Conservation (phyloP, 2,329 filamentous ascomycete genomes). For the Aspergillus ochraceoroseus region DNA sequence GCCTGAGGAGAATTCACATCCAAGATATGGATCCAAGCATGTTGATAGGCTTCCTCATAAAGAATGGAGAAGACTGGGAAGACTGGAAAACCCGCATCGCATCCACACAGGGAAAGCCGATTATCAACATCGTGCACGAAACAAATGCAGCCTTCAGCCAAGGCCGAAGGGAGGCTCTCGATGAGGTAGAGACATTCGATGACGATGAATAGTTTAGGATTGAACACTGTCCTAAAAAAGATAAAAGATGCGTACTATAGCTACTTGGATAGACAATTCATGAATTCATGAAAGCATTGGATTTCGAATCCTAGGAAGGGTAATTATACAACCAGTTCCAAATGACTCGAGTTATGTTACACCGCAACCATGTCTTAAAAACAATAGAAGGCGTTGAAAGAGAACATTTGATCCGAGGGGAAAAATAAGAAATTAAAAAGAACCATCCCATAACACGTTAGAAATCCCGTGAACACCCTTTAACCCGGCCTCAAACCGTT, state of each 20-base stretch:
- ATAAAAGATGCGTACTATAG: too few species aligned
- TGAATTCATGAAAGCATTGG: slow-evolving; percentile 18
- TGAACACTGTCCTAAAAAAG: too few species aligned
- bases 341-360: slow-evolving; percentile 45
- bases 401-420: slow-evolving; percentile 38
- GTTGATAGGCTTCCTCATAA: slow-evolving; percentile 89
- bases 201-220: slow-evolving; percentile 55
- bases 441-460: slow-evolving; percentile 49
- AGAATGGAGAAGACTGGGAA: slow-evolving; percentile 74
- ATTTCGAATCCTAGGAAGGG: slow-evolving; percentile 37
- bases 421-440: slow-evolving; percentile 32
- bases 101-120: slow-evolving; percentile 71
- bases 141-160: slow-evolving; percentile 50
- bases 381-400: slow-evolving; percentile 31
- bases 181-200: slow-evolving; percentile 85
- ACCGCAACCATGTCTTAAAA: slow-evolving; percentile 42
- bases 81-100: slow-evolving; percentile 74
- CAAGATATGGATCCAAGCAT: slow-evolving; percentile 97
- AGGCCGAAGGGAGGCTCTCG: slow-evolving; percentile 69
- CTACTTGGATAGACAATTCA: background rate
- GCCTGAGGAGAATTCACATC: slow-evolving; percentile 75
- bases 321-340: slow-evolving; percentile 33
- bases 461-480: slow-evolving; percentile 44
- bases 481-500: slow-evolving; percentile 44
- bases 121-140: slow-evolving; percentile 75